phyloP scores from a whole-genome alignment of 306 rosid species.

The Lathyrus aphaca region DNA sequence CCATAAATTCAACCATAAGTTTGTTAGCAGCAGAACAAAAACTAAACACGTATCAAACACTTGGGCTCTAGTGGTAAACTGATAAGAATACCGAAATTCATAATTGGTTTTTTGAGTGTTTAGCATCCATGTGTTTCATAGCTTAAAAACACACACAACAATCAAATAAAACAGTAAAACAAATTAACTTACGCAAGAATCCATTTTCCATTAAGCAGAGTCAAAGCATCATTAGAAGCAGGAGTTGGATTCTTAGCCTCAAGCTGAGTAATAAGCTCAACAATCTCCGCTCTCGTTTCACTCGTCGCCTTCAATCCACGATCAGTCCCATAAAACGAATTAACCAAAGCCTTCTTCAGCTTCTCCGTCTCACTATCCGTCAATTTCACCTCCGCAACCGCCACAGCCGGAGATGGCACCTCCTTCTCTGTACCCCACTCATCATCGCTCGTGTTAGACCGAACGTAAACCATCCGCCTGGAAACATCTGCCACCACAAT shows the following conservation, averaged over 20 bases:
- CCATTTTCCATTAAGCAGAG: constrained; percentile 91
- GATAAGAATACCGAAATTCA: too few species aligned
- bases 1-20: constrained; percentile 24
- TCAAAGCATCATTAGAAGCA: constrained; percentile 84
- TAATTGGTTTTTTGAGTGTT: too few species aligned
- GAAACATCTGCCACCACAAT: constrained; percentile 30
- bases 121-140: too few species aligned
- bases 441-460: constrained; percentile 48
- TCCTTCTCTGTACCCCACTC: constrained; percentile 58
- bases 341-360: constrained; percentile 79
- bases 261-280: constrained; percentile 84
- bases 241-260: constrained; percentile 86
- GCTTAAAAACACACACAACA: background rate
- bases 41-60: too few species aligned
- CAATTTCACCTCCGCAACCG: constrained; percentile 38
- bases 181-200: constrained; percentile 68
- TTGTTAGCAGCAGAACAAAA: background rate
- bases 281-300: constrained; percentile 88
- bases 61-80: too few species aligned
- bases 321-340: constrained; percentile 75
- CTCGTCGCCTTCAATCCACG: constrained; percentile 76
- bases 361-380: constrained; percentile 54
- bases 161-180: background rate
- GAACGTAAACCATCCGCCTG: constrained; percentile 36
- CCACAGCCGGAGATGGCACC: constrained; percentile 35